These are phyloP conservation scores for Oryza meridionalis DNA, from an alignment of 176 grass and related monocot species.

Conservation along the genomic window DNA sequence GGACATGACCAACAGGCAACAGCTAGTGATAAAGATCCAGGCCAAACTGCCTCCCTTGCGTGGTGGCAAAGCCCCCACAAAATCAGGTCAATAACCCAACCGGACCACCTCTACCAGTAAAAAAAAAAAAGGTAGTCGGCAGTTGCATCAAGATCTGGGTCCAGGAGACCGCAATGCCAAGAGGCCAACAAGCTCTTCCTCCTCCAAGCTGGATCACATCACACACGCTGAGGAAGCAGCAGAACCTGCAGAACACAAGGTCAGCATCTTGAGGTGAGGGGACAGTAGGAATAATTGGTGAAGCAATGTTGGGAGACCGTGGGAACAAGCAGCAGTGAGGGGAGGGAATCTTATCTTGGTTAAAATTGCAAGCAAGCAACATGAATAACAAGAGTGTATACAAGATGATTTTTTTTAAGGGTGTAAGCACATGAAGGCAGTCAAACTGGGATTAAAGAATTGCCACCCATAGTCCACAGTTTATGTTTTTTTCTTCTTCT, in stretches of 20 bases:
- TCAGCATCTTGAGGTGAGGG: slow-evolving; percentile 70
- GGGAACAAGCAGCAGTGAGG: slow-evolving; percentile 64
- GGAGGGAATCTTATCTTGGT: slow-evolving; percentile 71
- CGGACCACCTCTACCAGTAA: slow-evolving; percentile 57
- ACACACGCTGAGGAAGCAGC: slow-evolving; percentile 32
- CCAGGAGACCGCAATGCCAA: slow-evolving; percentile 42
- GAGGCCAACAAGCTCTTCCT: slow-evolving; percentile 45
- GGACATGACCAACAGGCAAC: slow-evolving; percentile 59
- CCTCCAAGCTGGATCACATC: slow-evolving; percentile 49
- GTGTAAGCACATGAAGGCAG: slow-evolving; percentile 49
- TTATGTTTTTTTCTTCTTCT: neutral
- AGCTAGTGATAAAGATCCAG: slow-evolving; percentile 55
- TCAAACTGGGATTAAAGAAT: slow-evolving; percentile 59
- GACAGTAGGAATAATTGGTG: slow-evolving; percentile 73
- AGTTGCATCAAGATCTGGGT: slow-evolving; percentile 63
- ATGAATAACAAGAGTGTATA: slow-evolving; percentile 46
- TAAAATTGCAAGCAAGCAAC: slow-evolving; percentile 48
- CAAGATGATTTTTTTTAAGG: slow-evolving; percentile 31
- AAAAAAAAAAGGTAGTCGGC: slow-evolving; percentile 52
- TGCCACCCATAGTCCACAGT: slow-evolving; percentile 31
- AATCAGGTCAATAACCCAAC: slow-evolving; percentile 44
- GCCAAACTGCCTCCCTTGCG: slow-evolving; percentile 49
- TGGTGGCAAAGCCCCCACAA: slow-evolving; percentile 52
- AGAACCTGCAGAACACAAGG: slow-evolving; percentile 68
- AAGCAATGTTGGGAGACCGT: slow-evolving; percentile 84